Percentiles rank a stretch among this genome's conserved stretches.
Conservation (phyloP, 441 rosid species). For the Adansonia rubrostipa region DNA sequence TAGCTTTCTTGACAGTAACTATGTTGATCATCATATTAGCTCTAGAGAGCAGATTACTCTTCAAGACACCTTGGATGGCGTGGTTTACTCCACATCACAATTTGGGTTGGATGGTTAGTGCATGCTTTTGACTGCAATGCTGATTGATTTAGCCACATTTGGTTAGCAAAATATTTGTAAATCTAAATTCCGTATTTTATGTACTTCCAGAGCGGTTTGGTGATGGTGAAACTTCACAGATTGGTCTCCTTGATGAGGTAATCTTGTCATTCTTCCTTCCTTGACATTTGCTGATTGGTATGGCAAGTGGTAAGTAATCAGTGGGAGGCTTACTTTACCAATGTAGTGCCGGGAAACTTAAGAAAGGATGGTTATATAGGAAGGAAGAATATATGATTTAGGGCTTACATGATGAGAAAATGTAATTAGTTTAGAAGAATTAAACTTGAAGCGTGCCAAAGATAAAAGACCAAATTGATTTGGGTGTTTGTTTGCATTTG, state of each 20-base stretch:
- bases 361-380: background rate
- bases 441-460: too few relatives aligned
- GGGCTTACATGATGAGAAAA: background rate
- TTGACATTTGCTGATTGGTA: background rate
- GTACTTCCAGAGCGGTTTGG: conserved; percentile 85
- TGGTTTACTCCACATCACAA: conserved; percentile 87
- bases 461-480: background rate
- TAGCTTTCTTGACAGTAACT: conserved; percentile 64
- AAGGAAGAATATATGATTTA: background rate
- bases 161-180: conserved; percentile 23
- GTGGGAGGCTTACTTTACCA: background rate
- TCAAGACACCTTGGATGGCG: conserved; percentile 98
- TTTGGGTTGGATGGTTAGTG: conserved; percentile 97
- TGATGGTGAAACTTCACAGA: conserved; percentile 94
- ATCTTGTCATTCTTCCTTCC: conserved; percentile 25
- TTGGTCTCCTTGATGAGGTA: conserved; percentile 96
- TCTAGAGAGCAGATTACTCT: conserved; percentile 98
- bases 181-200: conserved; percentile 29
- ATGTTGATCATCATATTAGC: conserved; percentile 96
- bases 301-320: background rate
- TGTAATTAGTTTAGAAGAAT: too few relatives aligned
- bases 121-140: conserved; percentile 22
- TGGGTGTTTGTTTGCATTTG: background rate
- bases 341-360: background rate
- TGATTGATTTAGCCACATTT: conserved; percentile 28